Evolutionary conservation across 169 alveolate genomes (phyloP).

Genomic region (Cryptosporidium sp.): DNA sequence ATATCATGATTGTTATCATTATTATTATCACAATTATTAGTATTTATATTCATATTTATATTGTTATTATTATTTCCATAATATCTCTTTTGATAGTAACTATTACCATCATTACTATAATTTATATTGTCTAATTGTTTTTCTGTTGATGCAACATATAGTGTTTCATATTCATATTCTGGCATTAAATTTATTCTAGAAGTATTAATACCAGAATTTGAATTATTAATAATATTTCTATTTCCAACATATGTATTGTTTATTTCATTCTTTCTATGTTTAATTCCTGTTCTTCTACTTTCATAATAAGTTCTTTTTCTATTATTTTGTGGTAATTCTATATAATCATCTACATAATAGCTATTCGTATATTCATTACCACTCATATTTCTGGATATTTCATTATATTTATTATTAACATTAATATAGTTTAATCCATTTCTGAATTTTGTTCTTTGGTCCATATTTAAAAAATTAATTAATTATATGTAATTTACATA

Average conservation of each 20-base stretch:
- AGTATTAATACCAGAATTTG: background rate
- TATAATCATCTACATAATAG: conserved; percentile 37
- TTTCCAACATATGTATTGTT: background rate
- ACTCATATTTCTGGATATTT: conserved; percentile 34
- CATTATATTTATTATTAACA: background rate
- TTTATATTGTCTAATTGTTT: background rate
- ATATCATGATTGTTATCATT: background rate
- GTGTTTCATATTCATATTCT: conserved; percentile 44
- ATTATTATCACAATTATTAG: background rate
- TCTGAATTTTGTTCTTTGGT: conserved; percentile 37
- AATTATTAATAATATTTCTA: background rate
- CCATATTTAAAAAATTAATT: conserved; percentile 37
- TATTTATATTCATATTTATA: background rate
- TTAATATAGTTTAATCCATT: conserved; percentile 18
- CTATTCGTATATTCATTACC: conserved; percentile 52
- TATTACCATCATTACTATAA: background rate
- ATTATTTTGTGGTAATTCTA: conserved; percentile 46
- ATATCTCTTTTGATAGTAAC: conserved; percentile 27
- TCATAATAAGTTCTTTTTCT: conserved; percentile 51
- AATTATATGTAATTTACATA: background rate
- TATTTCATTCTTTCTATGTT: conserved; percentile 47
- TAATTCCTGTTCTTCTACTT: conserved; percentile 22
- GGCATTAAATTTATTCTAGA: background rate
- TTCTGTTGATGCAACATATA: conserved; percentile 47
- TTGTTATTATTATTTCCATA: conserved; percentile 23